Evolutionary conservation across 805 yeast species (phyloP).

Genomic region (Schwanniomyces occidentalis): DNA sequence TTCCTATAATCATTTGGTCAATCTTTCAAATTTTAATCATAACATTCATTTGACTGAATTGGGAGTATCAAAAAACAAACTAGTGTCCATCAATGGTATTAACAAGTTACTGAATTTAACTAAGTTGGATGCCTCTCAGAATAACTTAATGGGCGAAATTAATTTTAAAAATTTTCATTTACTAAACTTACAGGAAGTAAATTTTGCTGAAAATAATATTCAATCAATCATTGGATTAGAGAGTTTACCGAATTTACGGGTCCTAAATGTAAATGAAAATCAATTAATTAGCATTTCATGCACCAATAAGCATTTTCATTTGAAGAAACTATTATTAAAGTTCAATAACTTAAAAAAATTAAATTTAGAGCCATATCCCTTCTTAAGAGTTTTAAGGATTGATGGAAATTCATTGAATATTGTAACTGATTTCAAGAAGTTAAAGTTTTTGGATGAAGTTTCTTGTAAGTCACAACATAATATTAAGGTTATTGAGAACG

Average conservation of each 20-base stretch:
- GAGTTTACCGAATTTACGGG: conserved; percentile 31
- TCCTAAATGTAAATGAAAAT: conserved; percentile 46
- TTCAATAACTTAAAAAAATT: conserved; percentile 35
- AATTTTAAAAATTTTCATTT: conserved; percentile 36
- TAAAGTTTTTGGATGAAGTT: conserved; percentile 41
- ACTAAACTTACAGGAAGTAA: conserved; percentile 43
- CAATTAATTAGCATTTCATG: conserved; percentile 24
- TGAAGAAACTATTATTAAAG: conserved; percentile 40
- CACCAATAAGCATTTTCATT: conserved; percentile 19
- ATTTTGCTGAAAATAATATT: conserved; percentile 44
- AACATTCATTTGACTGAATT: conserved; percentile 46
- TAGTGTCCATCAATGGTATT: conserved; percentile 38
- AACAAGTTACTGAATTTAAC: conserved; percentile 39
- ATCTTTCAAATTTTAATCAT: conserved; percentile 33
- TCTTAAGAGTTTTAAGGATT: conserved; percentile 42
- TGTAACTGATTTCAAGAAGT: conserved; percentile 24
- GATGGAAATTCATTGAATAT: conserved; percentile 42
- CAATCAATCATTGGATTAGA: conserved; percentile 35
- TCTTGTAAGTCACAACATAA: conserved; percentile 39
- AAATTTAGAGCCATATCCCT: conserved; percentile 34
- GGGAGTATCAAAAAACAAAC: conserved; percentile 35
- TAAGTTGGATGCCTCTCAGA: conserved; percentile 41
- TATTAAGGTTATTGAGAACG: conserved; percentile 16
- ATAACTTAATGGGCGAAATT: conserved; percentile 38
- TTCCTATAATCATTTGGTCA: conserved; percentile 35